phyloP scores from a whole-genome alignment of 495 filamentous ascomycete species.

The Penicillium canariense region DNA sequence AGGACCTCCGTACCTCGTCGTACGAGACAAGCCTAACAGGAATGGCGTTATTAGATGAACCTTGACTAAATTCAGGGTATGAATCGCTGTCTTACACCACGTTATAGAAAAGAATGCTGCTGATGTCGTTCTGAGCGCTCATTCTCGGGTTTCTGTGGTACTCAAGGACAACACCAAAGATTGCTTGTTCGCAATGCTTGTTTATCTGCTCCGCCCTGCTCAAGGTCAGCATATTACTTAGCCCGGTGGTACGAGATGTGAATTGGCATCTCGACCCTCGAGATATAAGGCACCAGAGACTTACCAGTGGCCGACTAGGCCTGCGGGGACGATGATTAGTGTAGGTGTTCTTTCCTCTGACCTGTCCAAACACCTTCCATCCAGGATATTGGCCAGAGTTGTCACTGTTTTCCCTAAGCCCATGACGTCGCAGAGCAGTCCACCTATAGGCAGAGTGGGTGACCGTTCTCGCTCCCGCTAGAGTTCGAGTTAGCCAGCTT shows the following conservation, averaged over 20 bases:
- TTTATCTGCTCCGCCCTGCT: constrained; percentile 1
- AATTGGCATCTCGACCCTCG: background rate
- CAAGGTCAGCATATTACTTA: background rate
- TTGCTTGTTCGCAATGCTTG: constrained; percentile 21
- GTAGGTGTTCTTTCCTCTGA: constrained; percentile 36
- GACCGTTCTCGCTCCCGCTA: constrained; percentile 49
- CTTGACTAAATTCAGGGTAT: background rate
- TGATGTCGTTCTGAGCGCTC: constrained; percentile 8
- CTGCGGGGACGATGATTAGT: constrained; percentile 48
- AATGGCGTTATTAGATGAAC: background rate
- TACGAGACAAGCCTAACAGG: constrained; percentile 49
- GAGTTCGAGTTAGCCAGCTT: background rate
- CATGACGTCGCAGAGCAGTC: constrained; percentile 60
- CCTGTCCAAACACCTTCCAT: constrained; percentile 34
- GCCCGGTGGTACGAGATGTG: background rate
- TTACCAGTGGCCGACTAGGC: constrained; percentile 45
- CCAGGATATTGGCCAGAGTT: constrained; percentile 49
- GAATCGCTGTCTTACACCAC: constrained; percentile 33
- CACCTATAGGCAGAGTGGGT: constrained; percentile 41
- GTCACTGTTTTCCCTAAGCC: constrained; percentile 62
- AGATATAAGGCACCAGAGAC: background rate
- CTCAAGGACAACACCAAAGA: constrained; percentile 18
- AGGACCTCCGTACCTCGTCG: constrained; percentile 48
- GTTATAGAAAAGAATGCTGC: constrained; percentile 17
- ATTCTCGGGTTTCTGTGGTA: constrained; percentile 2